phyloP scores from a whole-genome alignment of 805 yeast genomes.

The Wickerhamomyces chaumierensis region DNA sequence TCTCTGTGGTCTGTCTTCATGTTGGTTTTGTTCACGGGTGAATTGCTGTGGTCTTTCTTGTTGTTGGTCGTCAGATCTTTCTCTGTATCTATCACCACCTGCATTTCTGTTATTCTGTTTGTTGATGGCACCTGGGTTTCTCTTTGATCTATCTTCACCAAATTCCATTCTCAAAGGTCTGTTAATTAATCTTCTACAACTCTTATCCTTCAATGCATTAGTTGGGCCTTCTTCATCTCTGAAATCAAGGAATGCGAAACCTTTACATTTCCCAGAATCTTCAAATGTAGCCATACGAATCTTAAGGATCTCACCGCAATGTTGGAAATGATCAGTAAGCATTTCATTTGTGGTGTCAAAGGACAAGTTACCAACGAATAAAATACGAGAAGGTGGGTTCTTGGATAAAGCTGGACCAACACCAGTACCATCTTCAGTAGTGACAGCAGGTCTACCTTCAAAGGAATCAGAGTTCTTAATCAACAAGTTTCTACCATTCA shows the following conservation, averaged over 20 bases:
- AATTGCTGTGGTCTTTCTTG: conserved; percentile 9
- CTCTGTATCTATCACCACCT: conserved; percentile 4
- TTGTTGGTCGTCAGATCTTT: conserved; percentile 4
- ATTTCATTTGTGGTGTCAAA: conserved; percentile 82
- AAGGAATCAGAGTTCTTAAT: conserved; percentile 73
- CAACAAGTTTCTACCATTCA: conserved; percentile 78
- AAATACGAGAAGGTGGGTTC: conserved; percentile 80
- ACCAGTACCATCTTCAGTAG: too few species aligned
- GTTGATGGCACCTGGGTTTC: conserved; percentile 23
- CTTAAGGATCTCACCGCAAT: conserved; percentile 76
- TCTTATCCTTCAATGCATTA: conserved; percentile 63
- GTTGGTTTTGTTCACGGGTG: not conserved
- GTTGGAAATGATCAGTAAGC: conserved; percentile 73
- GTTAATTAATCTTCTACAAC: conserved; percentile 54
- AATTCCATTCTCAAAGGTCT: conserved; percentile 77
- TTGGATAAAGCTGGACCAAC: too few species aligned
- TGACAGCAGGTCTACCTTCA: conserved; percentile 87
- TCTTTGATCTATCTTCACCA: conserved; percentile 89
- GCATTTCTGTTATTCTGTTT: conserved; percentile 17
- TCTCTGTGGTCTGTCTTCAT: conserved; percentile 4
- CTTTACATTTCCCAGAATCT: conserved; percentile 93
- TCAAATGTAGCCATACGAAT: conserved; percentile 97
- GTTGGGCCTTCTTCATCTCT: conserved; percentile 73
- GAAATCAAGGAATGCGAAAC: conserved; percentile 89
- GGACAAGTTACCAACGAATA: conserved; percentile 88